These are phyloP conservation scores for Ascochyta clinopodiicola DNA, from an alignment of 2,329 filamentous ascomycete species.

Conservation along the genomic window DNA sequence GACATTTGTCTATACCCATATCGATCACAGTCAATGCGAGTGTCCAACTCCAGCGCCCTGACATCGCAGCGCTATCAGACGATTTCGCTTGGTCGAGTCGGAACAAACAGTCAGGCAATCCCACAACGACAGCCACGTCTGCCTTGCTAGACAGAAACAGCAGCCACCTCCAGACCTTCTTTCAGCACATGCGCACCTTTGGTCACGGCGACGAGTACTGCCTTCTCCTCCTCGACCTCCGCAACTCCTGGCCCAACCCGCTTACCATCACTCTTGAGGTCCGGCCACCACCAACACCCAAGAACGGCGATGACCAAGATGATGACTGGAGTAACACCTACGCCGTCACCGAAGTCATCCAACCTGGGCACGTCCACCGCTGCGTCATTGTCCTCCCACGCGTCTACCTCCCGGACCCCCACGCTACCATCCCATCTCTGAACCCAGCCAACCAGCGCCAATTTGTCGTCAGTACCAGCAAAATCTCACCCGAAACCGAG, in stretches of 20 bases:
- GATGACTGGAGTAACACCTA: slow-evolving; percentile 30
- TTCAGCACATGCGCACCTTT: slow-evolving; percentile 51
- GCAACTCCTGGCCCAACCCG: slow-evolving; percentile 87
- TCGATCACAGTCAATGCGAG: slow-evolving; percentile 92
- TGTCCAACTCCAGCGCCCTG: slow-evolving; percentile 79
- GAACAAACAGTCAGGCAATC: background rate
- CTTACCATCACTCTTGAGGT: slow-evolving; percentile 70
- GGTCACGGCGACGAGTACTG: slow-evolving; percentile 69
- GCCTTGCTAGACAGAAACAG: slow-evolving; percentile 34
- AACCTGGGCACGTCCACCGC: slow-evolving; percentile 70
- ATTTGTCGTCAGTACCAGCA: slow-evolving; percentile 84
- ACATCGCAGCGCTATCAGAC: slow-evolving; percentile 75
- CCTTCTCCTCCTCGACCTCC: slow-evolving; percentile 79
- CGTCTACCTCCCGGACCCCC: slow-evolving; percentile 76
- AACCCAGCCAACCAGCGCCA: slow-evolving; percentile 86
- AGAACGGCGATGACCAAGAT: slow-evolving; percentile 1
- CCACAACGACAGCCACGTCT: background rate
- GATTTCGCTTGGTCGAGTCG: slow-evolving; percentile 69
- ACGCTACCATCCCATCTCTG: slow-evolving; percentile 78
- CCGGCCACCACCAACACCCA: slow-evolving; percentile 31
- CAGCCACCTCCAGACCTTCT: slow-evolving; percentile 54
- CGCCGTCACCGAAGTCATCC: slow-evolving; percentile 54
- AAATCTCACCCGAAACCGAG: slow-evolving; percentile 80
- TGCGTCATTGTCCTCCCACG: slow-evolving; percentile 78
- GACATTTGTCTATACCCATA: slow-evolving; percentile 80